Base-by-base conservation (phyloP, 371 early-diverging fungal species). In the Capillidium heterosporum region DNA sequence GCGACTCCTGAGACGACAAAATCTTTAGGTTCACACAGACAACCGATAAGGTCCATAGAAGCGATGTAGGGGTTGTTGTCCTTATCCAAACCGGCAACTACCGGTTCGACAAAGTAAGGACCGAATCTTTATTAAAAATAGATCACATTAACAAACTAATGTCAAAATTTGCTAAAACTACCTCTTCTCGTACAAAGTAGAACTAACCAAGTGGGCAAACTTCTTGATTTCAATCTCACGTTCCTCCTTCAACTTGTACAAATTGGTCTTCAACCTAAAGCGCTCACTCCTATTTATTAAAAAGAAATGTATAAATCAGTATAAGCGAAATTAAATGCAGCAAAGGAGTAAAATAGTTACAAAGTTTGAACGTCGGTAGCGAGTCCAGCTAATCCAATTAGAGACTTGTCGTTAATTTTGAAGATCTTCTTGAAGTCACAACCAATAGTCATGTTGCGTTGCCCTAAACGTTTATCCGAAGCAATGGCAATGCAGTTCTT, bases 401-500 rank as follows among this genome's bases (percentile, higher is more conserved):
- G 91, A 46, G 84, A 68, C 66, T 83, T 85, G 64, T 90, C 85
- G 32, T 87, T 88, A 46, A 89, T 81, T 51, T 73, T 73, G 67
- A 91, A 95, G 51, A 98, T 80, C 76, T 98, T 95, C 69, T 85
- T 80, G 65, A 97, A 95, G 58, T 94, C 83, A 48, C 82, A 91
- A 51, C 84, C 80, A 19, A 97, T 80, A 21, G 99, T 98, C 77
- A 96, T 78, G 61, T 85, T 81, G 63, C 95, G 92, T 56, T 85
- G 80, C 43, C 99, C 95, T 31, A 90, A 68, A 59, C 90, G 82
- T 64, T 83, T 88, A 75, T 99, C 99, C 31, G 89, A 80, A 2
- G 96, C 97, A 62, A 99, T 94, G 47, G 96, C 95, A 5, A 99
- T 95, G 67, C 95, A 95, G 69, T 87, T 78, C 71, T 98, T 96